Evolutionary conservation across 108 stramenopile genomes (phyloP).

Genomic region (Pseudonitzschia multiseries): DNA sequence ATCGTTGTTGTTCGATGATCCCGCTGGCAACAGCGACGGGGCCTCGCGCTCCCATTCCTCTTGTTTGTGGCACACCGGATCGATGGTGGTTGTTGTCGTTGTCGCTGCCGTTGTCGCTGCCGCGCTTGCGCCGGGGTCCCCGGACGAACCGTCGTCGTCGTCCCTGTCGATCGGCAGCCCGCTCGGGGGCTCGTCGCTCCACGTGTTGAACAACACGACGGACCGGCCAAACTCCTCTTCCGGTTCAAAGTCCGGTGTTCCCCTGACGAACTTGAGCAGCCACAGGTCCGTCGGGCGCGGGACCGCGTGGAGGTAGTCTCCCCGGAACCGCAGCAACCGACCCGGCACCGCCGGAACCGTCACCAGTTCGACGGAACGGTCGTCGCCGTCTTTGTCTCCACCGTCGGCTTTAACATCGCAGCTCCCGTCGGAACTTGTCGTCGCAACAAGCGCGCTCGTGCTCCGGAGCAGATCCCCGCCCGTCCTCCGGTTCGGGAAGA

Average conservation of each 20-base stretch:
- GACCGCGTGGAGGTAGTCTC: slow-evolving; percentile 70
- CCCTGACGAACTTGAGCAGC: slow-evolving; percentile 62
- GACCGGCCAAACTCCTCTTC: slow-evolving; percentile 63
- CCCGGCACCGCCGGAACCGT: slow-evolving; percentile 66
- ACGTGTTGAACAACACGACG: slow-evolving; percentile 80
- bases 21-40: not conserved
- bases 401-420: not conserved
- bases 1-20: slow-evolving; percentile 18
- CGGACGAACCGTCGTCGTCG: not conserved
- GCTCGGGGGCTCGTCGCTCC: slow-evolving; percentile 64
- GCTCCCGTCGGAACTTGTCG: not conserved
- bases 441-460: not conserved
- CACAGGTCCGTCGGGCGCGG: slow-evolving; percentile 73
- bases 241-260: slow-evolving; percentile 37
- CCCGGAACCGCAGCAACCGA: slow-evolving; percentile 69
- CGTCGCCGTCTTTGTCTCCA: not conserved
- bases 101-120: not conserved
- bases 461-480: slow-evolving; percentile 61
- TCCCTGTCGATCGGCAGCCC: slow-evolving; percentile 40
- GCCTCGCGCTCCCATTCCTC: not conserved
- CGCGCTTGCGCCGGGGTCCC: too few species aligned
- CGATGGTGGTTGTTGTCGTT: not conserved
- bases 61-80: not conserved
- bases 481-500: slow-evolving; percentile 50
- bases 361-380: slow-evolving; percentile 41